Evolutionary conservation across 768 basidiomycete species (phyloP), one percentile per base, ranked within the genome.

Genomic region (Termitomyces sp.): DNA sequence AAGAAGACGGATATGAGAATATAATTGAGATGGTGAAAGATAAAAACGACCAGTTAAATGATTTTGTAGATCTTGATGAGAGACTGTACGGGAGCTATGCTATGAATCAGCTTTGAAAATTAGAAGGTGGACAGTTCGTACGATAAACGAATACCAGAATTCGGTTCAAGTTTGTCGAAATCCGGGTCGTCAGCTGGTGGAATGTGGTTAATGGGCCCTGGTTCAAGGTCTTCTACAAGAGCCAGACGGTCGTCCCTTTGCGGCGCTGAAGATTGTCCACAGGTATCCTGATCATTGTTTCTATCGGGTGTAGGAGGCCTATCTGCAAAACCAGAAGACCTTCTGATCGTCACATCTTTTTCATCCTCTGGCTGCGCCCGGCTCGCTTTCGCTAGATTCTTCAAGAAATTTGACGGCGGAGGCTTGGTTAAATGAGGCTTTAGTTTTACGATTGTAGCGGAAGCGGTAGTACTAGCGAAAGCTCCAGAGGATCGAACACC

Each of bases 111-210:
- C 20, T 51, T 53, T 14, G 5, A 13, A 32, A 51, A 36, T 53
- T 20, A 62, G 52, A 18, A 32, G 51, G 53, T 24, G 26, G 14
- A 55, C 47, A 54, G 14, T 24, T 80, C 91, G 57, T 67, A 97
- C 95, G 71, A 77, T 26, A 99, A 77, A 52, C 86, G 80, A 50
- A 98, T 96, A 5, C 87, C 84, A 30, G 94, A 95, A 72, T 97
- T 90, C 1, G 97, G 97, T 68, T 99, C 97, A 5, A 94, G 68
- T 51, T 74, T 80, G 60, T 87, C 77, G 66, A 95, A 99, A 16
- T 74, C 64, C 0, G 90, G 88, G 66, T 95, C 94, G 22, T 90
- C 87, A 35, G 75, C 73, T 0, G 85, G 82, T 16, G 90, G 75
- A 14, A 74, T 82, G 68, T 92, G 88, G 40, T 94, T 86, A 50